phyloP scores from a whole-genome alignment of 1,284 basidiomycete genomes.

The Cutaneotrichosporon sp. region DNA sequence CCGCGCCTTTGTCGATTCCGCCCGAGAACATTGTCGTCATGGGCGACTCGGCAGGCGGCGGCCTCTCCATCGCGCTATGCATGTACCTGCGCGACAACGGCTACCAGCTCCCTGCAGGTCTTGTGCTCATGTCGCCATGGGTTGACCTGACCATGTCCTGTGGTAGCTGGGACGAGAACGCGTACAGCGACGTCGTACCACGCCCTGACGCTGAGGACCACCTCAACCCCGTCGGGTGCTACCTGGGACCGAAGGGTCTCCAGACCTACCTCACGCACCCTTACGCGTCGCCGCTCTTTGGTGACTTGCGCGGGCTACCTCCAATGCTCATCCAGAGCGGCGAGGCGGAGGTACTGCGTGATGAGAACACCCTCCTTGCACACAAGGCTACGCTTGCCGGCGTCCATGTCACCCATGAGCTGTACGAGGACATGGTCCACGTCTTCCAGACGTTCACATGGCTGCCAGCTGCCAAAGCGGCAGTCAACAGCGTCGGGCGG shows the following conservation, averaged over 20 bases:
- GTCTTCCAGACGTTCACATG: conserved; percentile 90
- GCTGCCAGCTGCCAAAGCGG: conserved; percentile 68
- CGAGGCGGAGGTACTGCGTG: conserved; percentile 89
- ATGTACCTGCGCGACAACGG: conserved; percentile 88
- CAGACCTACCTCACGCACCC: conserved; percentile 88
- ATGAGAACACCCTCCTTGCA: conserved; percentile 89
- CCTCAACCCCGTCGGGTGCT: conserved; percentile 89
- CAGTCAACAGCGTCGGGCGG: conserved; percentile 65
- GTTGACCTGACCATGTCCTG: conserved; percentile 95
- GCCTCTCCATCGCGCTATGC: conserved; percentile 77
- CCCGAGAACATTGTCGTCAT: conserved; percentile 84
- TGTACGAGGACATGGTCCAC: conserved; percentile 90
- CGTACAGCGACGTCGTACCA: conserved; percentile 76
- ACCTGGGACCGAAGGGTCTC: conserved; percentile 80
- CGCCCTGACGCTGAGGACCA: conserved; percentile 75
- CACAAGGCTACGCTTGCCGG: conserved; percentile 90
- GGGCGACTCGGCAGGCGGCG: conserved; percentile 94
- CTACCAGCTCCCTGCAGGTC: conserved; percentile 76
- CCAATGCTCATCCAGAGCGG: conserved; percentile 92
- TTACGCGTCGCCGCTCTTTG: conserved; percentile 95
- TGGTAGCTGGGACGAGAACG: conserved; percentile 95
- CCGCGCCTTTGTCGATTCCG: conserved; percentile 81
- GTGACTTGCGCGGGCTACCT: conserved; percentile 81
- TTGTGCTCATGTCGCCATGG: conserved; percentile 90
- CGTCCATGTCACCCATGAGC: conserved; percentile 84